Percentiles rank a stretch among this genome's conserved stretches.
phyloP scores from a whole-genome alignment of 2,329 filamentous ascomycete genomes.

The Grosmannia penicillata region DNA sequence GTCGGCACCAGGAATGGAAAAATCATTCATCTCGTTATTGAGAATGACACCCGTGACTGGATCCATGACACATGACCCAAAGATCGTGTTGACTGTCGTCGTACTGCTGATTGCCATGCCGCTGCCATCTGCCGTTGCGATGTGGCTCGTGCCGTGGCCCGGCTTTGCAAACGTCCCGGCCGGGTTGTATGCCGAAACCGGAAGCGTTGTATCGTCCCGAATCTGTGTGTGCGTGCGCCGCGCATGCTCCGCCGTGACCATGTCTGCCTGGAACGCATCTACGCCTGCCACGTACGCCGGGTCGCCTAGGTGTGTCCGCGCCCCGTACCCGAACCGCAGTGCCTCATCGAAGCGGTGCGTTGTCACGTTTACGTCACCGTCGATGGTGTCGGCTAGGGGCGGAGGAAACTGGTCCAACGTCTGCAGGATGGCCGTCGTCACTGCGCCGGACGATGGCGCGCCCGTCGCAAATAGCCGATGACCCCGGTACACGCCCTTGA shows the following conservation, averaged over 20 bases:
- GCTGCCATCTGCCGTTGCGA: slow-evolving; percentile 54
- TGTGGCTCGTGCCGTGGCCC: slow-evolving; percentile 54
- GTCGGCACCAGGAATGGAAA: slow-evolving; percentile 61
- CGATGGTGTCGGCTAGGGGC: slow-evolving; percentile 20
- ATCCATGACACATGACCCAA: slow-evolving; percentile 65
- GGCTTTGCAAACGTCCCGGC: slow-evolving; percentile 7
- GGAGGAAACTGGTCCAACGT: slow-evolving; percentile 62
- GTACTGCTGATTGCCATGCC: slow-evolving; percentile 72
- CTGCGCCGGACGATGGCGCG: slow-evolving; percentile 64
- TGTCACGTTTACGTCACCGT: slow-evolving; percentile 42
- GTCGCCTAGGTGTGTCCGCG: slow-evolving; percentile 68
- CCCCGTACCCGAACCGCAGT: slow-evolving; percentile 76
- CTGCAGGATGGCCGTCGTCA: slow-evolving; percentile 65
- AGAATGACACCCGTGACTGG: slow-evolving; percentile 73
- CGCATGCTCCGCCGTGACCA: slow-evolving; percentile 50
- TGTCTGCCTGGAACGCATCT: slow-evolving; percentile 45
- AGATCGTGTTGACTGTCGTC: slow-evolving; percentile 77
- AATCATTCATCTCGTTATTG: slow-evolving; percentile 63
- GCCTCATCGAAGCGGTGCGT: slow-evolving; percentile 78
- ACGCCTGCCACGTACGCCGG: slow-evolving; percentile 57
- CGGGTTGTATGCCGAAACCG: slow-evolving; percentile 62
- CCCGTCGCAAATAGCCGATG: slow-evolving; percentile 55
- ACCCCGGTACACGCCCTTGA: slow-evolving; percentile 52
- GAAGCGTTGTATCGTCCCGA: slow-evolving; percentile 54
- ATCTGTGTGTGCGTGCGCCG: slow-evolving; percentile 50